These are phyloP conservation scores for Dipodascus albidus DNA, from an alignment of 805 yeast genomes.

Conservation along the genomic window DNA sequence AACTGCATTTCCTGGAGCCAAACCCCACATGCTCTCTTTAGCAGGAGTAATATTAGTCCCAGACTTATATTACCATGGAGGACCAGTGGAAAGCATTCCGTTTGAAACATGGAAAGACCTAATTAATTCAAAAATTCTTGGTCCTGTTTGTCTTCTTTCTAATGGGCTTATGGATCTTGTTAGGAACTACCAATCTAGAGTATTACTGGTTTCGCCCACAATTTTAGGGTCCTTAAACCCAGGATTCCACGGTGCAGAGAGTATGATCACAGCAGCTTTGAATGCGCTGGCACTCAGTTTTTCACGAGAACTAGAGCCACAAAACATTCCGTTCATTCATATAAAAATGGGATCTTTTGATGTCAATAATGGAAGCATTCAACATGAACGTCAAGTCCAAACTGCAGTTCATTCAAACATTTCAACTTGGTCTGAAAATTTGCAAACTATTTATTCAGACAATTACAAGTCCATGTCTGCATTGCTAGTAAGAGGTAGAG, in stretches of 20 bases:
- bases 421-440: conserved; percentile 30
- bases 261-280: conserved; percentile 38
- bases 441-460: conserved; percentile 26
- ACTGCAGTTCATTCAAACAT: conserved; percentile 29
- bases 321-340: conserved; percentile 32
- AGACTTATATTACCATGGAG: conserved; percentile 53
- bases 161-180: conserved; percentile 45
- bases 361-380: conserved; percentile 23
- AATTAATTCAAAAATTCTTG: conserved; percentile 34
- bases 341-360: conserved; percentile 37
- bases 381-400: conserved; percentile 21
- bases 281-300: conserved; percentile 28
- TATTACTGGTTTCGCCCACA: conserved; percentile 43
- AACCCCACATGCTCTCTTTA: conserved; percentile 43
- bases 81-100: conserved; percentile 50
- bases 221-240: conserved; percentile 42
- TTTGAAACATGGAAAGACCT: conserved; percentile 39
- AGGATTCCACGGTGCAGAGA: conserved; percentile 57
- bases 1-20: conserved; percentile 46
- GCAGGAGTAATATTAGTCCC: conserved; percentile 65
- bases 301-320: conserved; percentile 34
- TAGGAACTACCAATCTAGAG: conserved; percentile 38
- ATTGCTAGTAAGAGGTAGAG: conserved; percentile 19
- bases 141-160: conserved; percentile 40
- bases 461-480: conserved; percentile 23